Evolutionary conservation across 2,329 filamentous ascomycete species (phyloP), one percentile per base, ranked within the genome.

Genomic region (Talaromyces sp.): DNA sequence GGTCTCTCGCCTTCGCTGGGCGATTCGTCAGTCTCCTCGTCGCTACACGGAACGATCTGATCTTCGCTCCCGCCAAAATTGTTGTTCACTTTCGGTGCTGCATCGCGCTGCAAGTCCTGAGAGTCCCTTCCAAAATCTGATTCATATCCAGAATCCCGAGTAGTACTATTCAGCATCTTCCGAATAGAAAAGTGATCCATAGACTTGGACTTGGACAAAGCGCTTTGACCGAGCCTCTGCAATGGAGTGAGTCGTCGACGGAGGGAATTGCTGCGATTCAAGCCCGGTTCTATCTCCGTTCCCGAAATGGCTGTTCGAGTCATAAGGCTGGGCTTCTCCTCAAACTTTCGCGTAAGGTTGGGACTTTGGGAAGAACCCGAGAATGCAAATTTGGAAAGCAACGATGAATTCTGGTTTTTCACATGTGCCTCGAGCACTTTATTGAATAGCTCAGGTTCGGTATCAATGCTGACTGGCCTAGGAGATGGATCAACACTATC

Each of bases 41-140:
- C 82, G 56, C 80, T 83, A 61, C 81, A 76, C 23, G 79, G 81
- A 44, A 83, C 69, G 23, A 85, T 78, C 42, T 79, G 67, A 65
- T 85, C 82, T 66, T 85, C 82, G 63, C 82, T 84, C 2, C 82
- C 82, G 52, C 73, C 71, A 51, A 40, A 40, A 54, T 56, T 57
- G 18, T 33, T 18, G 18, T 33, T 18, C 23, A 40, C 36, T 51
- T 47, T 36, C 7, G 33, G 30, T 12, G 31, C 12, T 12, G 42
- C n/a, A 34, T 58, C 23, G 16, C 31, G 47, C 16, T 42, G 47
- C 12, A 7, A 9, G 27, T 55, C 23, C 18, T 47, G 44, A 14
- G 44, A 47, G 18, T 50, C 40, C 51, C 51, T 56, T 31, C 56
- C 62, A 57, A 63, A 53, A 47, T 63, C 64, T 18, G 65, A 66